phyloP scores from a whole-genome alignment of 108 stramenopile genomes.

The Cyclotella baltica region DNA sequence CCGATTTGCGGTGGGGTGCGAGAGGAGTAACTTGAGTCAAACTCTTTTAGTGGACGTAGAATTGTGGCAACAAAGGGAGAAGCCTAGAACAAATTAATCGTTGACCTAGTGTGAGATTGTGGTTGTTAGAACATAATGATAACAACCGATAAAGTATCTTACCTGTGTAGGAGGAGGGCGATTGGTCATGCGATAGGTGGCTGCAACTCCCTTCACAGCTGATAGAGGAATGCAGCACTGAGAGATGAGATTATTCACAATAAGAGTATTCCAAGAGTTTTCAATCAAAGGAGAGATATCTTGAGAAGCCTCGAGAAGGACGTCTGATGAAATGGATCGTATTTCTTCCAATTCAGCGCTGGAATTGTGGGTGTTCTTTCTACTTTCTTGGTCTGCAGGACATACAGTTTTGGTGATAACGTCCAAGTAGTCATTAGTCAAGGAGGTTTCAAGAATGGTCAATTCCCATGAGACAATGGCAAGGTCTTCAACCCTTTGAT shows the following conservation, averaged over 20 bases:
- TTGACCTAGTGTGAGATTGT: neutral
- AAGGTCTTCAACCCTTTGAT: conserved; percentile 75
- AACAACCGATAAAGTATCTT: neutral
- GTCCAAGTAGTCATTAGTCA: conserved; percentile 74
- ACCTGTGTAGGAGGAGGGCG: conserved; percentile 79
- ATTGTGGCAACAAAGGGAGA: conserved; percentile 85
- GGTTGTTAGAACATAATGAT: neutral
- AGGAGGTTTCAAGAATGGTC: conserved; percentile 70
- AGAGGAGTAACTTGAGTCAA: conserved; percentile 60
- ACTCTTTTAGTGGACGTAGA: conserved; percentile 82
- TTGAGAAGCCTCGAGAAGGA: conserved; percentile 69
- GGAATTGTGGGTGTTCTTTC: conserved; percentile 41
- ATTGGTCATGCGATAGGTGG: conserved; percentile 92
- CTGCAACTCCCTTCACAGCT: conserved; percentile 92
- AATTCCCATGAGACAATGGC: conserved; percentile 89
- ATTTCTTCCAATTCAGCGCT: conserved; percentile 57
- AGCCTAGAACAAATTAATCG: conserved; percentile 51
- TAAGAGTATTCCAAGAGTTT: conserved; percentile 79
- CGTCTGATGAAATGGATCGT: conserved; percentile 57
- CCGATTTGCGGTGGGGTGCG: conserved; percentile 83
- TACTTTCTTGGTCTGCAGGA: conserved; percentile 39
- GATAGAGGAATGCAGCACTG: conserved; percentile 80
- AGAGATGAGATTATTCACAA: conserved; percentile 72
- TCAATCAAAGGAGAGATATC: conserved; percentile 75
- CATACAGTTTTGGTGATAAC: conserved; percentile 56